Conservation (phyloP, 1,139 yeast species). For the Suhomyces guaymorum region DNA sequence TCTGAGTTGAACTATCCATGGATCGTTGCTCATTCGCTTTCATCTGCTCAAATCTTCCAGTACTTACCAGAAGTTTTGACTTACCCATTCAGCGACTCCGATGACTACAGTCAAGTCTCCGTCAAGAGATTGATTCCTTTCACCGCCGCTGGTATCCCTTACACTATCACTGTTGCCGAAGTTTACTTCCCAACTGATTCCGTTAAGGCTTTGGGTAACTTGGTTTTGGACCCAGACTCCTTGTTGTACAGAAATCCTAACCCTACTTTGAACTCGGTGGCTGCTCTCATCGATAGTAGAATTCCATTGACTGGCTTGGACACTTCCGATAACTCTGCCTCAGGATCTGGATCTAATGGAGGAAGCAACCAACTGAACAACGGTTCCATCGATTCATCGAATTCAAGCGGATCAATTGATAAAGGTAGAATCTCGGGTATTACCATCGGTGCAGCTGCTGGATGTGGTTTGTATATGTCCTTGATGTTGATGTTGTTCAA, state of each 20-base stretch:
- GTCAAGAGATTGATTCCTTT: conserved; percentile 68
- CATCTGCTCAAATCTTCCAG: conserved; percentile 76
- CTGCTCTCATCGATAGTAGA: conserved; percentile 59
- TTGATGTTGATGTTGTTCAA: conserved; percentile 49
- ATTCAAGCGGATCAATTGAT: conserved; percentile 22
- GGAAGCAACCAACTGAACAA: conserved; percentile 20
- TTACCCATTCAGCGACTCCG: conserved; percentile 48
- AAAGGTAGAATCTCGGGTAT: conserved; percentile 56
- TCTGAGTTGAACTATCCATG: conserved; percentile 69
- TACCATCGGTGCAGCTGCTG: conserved; percentile 68
- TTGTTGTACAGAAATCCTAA: conserved; percentile 52
- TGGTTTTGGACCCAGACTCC: conserved; percentile 48
- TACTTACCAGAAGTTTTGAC: conserved; percentile 60
- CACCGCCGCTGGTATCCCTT: conserved; percentile 49
- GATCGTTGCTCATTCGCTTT: conserved; percentile 62
- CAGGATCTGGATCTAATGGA: conserved; percentile 18
- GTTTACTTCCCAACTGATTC: conserved; percentile 64
- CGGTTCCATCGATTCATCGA: conserved; percentile 43
- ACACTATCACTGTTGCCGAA: conserved; percentile 75
- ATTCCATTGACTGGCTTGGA: conserved; percentile 62
- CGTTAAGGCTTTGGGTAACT: conserved; percentile 44
- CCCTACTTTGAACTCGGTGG: conserved; percentile 48
- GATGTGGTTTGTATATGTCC: conserved; percentile 58
- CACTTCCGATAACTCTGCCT: conserved; percentile 20
- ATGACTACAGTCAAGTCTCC: conserved; percentile 41